A percentile compares a stretch with the other conserved stretches of the same genome.
phyloP scores from a whole-genome alignment of 768 basidiomycete genomes.

The button mushroom (Agaricus bisporus) region DNA sequence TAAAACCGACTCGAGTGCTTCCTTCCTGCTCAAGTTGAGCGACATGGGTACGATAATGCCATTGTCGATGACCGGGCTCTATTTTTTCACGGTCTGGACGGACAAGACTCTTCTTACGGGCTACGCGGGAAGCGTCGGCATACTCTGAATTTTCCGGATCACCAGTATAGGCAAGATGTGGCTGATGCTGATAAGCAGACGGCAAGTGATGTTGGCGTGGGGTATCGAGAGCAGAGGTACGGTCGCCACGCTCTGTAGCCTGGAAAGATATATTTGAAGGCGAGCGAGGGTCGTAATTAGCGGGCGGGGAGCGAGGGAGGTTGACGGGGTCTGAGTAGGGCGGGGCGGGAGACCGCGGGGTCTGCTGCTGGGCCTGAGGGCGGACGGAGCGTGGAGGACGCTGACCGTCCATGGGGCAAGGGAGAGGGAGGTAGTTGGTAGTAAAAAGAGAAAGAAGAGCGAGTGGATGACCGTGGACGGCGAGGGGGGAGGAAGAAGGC shows the following conservation, averaged over 20 bases:
- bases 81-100: slow-evolving; percentile 94
- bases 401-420: slow-evolving; percentile 27
- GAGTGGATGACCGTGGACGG: slow-evolving; percentile 16
- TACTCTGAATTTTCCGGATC: slow-evolving; percentile 38
- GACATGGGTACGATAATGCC: slow-evolving; percentile 89
- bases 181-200: slow-evolving; percentile 38
- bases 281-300: slow-evolving; percentile 26
- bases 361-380: slow-evolving; percentile 34
- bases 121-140: slow-evolving; percentile 45
- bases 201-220: slow-evolving; percentile 43
- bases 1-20: slow-evolving; percentile 56
- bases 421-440: slow-evolving; percentile 4
- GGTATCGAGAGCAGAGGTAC: slow-evolving; percentile 51
- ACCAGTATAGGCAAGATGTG: slow-evolving; percentile 16
- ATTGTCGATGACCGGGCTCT: slow-evolving; percentile 89
- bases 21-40: slow-evolving; percentile 70
- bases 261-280: slow-evolving; percentile 66
- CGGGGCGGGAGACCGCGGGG: slow-evolving; percentile 29
- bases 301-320: slow-evolving; percentile 24
- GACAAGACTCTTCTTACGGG: slow-evolving; percentile 89
- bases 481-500: slow-evolving; percentile 13
- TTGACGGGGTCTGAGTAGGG: slow-evolving; percentile 26
- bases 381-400: slow-evolving; percentile 52
- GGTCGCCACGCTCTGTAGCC: slow-evolving; percentile 63
- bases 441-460: slow-evolving; percentile 9